Conservation (phyloP, 164 flowering plant species). For the Tetrastigma voinierianum region DNA sequence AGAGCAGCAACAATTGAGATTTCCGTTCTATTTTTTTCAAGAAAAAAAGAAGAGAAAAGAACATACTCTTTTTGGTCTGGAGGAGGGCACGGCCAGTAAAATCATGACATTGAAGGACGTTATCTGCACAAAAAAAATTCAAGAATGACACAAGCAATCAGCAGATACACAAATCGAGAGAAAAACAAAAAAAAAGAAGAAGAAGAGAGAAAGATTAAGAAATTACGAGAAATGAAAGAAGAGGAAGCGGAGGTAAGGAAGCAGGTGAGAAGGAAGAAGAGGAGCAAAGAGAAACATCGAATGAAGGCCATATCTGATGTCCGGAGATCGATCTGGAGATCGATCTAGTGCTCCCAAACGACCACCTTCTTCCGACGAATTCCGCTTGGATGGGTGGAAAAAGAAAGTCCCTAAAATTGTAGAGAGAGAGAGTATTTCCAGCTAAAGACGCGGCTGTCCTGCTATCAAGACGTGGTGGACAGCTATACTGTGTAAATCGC, state of each 20-base stretch:
- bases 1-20: too few species aligned
- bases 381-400: too few species aligned
- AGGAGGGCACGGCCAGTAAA: constrained; percentile 33
- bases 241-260: constrained; percentile 26
- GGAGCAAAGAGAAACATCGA: constrained; percentile 6
- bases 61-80: constrained; percentile 28
- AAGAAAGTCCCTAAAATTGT: too few species aligned
- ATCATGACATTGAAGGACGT: constrained; percentile 19
- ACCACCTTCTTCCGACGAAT: too few species aligned
- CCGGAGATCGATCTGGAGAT: neutral
- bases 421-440: neutral
- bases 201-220: neutral
- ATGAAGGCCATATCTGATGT: constrained; percentile 9
- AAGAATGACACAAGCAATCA: neutral
- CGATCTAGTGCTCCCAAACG: constrained; percentile 1
- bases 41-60: neutral
- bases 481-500: too few species aligned
- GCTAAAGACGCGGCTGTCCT: too few species aligned
- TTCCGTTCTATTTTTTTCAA: too few species aligned
- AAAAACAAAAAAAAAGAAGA: neutral
- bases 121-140: constrained; percentile 23
- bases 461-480: too few species aligned
- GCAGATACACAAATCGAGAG: neutral
- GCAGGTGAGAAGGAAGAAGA: constrained; percentile 21
- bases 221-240: constrained; percentile 29